These are phyloP conservation scores for Plicaturopsis crispa DNA, from an alignment of 768 basidiomycete species.

Conservation along the genomic window DNA sequence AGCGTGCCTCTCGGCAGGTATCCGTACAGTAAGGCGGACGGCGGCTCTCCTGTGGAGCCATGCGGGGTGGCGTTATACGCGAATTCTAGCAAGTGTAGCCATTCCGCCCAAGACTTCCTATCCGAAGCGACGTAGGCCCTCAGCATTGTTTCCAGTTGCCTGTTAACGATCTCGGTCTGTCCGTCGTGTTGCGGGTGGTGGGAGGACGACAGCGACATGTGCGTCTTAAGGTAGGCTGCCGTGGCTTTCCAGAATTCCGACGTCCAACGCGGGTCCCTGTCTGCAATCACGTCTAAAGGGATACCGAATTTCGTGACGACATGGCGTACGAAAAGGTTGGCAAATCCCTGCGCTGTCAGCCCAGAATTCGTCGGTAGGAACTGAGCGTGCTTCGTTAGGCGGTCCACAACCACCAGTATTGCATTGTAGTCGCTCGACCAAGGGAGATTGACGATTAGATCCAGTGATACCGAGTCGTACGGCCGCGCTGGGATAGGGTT, in stretches of 20 bases:
- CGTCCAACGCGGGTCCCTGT: slow-evolving; percentile 13
- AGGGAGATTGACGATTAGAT: slow-evolving; percentile 17
- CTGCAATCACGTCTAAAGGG: slow-evolving; percentile 13
- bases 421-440: slow-evolving; percentile 9
- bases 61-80: slow-evolving; percentile 2
- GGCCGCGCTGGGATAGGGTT: slow-evolving; percentile 6
- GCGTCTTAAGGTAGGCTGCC: slow-evolving; percentile 12
- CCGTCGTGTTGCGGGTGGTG: slow-evolving; percentile 33
- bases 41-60: too few species aligned
- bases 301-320: slow-evolving; percentile 12
- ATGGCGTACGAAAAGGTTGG: slow-evolving; percentile 3
- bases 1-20: too few species aligned
- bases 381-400: slow-evolving; percentile 13
- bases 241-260: slow-evolving; percentile 19
- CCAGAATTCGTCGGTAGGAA: slow-evolving; percentile 3
- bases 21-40: too few species aligned
- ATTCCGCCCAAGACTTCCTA: background rate
- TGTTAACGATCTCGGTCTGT: slow-evolving; percentile 23
- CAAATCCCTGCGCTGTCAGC: slow-evolving; percentile 4
- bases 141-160: slow-evolving; percentile 17
- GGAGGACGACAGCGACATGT: slow-evolving; percentile 17
- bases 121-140: background rate
- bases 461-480: slow-evolving; percentile 17
- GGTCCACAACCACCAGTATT: slow-evolving; percentile 16
- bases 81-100: background rate